Conservation (phyloP, 306 rosid species). For the Cucurbita pepo region DNA sequence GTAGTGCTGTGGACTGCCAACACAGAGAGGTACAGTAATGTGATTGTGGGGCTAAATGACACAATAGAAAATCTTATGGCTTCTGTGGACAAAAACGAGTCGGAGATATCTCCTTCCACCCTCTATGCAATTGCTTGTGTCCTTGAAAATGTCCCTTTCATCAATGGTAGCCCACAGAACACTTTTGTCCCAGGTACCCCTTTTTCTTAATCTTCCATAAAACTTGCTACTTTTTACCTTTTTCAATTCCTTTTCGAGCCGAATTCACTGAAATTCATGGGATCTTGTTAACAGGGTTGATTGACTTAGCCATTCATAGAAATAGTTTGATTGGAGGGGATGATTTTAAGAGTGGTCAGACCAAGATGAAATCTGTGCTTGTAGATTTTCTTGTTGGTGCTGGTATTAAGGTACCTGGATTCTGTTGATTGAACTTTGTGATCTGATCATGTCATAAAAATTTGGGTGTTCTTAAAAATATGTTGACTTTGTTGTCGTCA, state of each 20-base stretch:
- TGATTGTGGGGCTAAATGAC: slow-evolving; percentile 74
- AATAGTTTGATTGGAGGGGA: slow-evolving; percentile 93
- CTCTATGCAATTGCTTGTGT: slow-evolving; percentile 76
- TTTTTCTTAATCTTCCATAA: background rate
- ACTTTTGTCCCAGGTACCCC: slow-evolving; percentile 82
- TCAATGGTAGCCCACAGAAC: slow-evolving; percentile 98
- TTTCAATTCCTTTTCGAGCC: background rate
- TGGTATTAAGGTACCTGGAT: slow-evolving; percentile 64
- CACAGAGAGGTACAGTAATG: slow-evolving; percentile 91
- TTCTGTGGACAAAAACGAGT: slow-evolving; percentile 66
- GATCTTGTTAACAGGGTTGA: slow-evolving; percentile 34
- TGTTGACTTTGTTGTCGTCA: slow-evolving; percentile 5
- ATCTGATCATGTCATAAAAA: background rate
- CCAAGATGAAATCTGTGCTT: slow-evolving; percentile 94
- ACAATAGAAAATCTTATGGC: slow-evolving; percentile 65
- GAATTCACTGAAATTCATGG: background rate
- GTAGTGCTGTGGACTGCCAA: slow-evolving; percentile 98
- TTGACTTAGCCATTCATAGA: slow-evolving; percentile 68
- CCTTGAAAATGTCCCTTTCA: slow-evolving; percentile 69
- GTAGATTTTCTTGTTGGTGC: slow-evolving; percentile 99
- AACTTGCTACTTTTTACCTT: background rate
- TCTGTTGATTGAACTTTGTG: background rate
- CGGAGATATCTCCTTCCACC: slow-evolving; percentile 97
- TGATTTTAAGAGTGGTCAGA: slow-evolving; percentile 97
- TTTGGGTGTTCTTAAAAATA: background rate